A percentile compares a stretch with the other conserved stretches of the same genome.
phyloP scores from a whole-genome alignment of 257 asterid species.

The Gentiana dahurica region DNA sequence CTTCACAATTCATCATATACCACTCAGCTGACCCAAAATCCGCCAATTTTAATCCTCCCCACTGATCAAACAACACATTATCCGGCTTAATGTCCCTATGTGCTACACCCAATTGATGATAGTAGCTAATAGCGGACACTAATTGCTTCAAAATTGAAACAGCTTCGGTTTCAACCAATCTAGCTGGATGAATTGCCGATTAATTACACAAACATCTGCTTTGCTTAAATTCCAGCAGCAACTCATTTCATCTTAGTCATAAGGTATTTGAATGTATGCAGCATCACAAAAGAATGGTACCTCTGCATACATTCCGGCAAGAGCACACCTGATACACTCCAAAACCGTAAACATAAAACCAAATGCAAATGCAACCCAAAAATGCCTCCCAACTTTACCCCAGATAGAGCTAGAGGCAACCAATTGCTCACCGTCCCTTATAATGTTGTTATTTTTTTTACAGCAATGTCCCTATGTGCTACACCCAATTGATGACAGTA shows the following conservation, averaged over 20 bases:
- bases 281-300: conserved; percentile 87
- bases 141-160: too few relatives aligned
- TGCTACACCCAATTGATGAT: too few relatives aligned
- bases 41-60: too few relatives aligned
- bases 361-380: conserved; percentile 64
- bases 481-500: too few relatives aligned
- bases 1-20: too few relatives aligned
- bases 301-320: conserved; percentile 85
- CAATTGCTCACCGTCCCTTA: conserved; percentile 71
- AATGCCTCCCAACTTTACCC: conserved; percentile 91
- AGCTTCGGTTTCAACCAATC: background rate
- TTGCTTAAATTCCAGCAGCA: too few relatives aligned
- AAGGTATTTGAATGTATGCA: conserved; percentile 85
- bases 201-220: too few relatives aligned
- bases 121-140: too few relatives aligned
- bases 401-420: conserved; percentile 65
- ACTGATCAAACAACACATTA: too few relatives aligned
- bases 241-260: conserved; percentile 28
- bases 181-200: background rate
- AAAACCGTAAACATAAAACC: conserved; percentile 72
- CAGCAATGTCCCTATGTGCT: background rate
- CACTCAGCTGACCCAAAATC: too few relatives aligned
- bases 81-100: too few relatives aligned
- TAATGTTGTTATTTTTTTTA: background rate
- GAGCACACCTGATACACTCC: conserved; percentile 72